These are phyloP conservation scores for Colletotrichum sp. DNA, from an alignment of 2,329 filamentous ascomycete species.

Conservation along the genomic window DNA sequence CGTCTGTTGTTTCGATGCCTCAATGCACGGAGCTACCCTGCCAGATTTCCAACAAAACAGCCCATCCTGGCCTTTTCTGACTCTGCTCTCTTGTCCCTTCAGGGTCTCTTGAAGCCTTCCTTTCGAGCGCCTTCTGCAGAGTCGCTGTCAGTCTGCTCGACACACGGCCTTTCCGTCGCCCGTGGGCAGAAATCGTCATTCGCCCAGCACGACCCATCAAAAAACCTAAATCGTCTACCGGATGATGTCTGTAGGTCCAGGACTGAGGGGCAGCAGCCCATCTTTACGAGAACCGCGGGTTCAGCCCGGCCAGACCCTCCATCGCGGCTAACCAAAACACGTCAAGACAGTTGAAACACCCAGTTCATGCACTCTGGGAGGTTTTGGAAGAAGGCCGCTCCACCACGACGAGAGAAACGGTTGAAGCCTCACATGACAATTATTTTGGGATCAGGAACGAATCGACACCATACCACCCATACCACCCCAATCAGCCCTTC, in stretches of 20 bases:
- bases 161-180: not conserved
- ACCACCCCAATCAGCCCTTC: not conserved
- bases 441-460: not conserved
- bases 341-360: slow-evolving; percentile 6
- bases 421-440: not conserved
- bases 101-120: not conserved
- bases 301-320: not conserved
- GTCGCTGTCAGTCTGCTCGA: slow-evolving; percentile 7
- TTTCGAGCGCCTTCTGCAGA: not conserved
- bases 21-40: slow-evolving; percentile 4
- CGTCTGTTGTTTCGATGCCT: slow-evolving; percentile 10
- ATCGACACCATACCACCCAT: not conserved
- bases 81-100: not conserved
- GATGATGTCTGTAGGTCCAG: not conserved
- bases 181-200: not conserved
- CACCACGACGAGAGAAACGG: not conserved
- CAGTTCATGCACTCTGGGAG: slow-evolving; percentile 1
- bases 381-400: not conserved
- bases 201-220: not conserved
- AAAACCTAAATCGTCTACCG: not conserved
- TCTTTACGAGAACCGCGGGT: not conserved
- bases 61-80: not conserved
- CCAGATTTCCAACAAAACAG: not conserved
- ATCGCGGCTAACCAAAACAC: not conserved
- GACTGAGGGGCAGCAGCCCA: not conserved